Percentiles rank a stretch among this genome's conserved stretches.
These are phyloP conservation scores for Suillus bovinus DNA, from an alignment of 768 basidiomycete genomes.

Conservation along the genomic window DNA sequence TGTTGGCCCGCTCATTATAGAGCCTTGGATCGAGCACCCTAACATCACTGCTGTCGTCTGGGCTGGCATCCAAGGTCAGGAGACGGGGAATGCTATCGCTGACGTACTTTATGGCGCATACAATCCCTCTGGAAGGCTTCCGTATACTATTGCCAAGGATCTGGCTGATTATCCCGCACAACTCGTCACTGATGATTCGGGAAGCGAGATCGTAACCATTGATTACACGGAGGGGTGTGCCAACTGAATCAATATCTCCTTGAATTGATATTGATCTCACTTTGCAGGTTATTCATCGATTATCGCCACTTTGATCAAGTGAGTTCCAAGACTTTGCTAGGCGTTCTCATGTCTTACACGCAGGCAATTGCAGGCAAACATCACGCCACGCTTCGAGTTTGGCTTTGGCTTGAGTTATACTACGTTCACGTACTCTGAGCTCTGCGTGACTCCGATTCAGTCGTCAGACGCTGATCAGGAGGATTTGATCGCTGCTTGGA, in stretches of 20 bases:
- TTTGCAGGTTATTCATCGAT: conserved; percentile 55
- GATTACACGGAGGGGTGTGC: conserved; percentile 58
- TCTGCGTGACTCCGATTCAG: conserved; percentile 39
- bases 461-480: conserved; percentile 23
- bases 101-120: conserved; percentile 71
- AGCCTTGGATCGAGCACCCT: conserved; percentile 71
- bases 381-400: conserved; percentile 61
- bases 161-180: conserved; percentile 58
- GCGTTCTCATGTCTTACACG: not conserved
- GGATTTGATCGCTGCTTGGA: conserved; percentile 47
- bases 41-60: conserved; percentile 76
- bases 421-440: conserved; percentile 38
- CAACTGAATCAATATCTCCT: not conserved
- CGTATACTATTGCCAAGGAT: conserved; percentile 73
- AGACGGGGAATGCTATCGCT: conserved; percentile 67
- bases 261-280: conserved; percentile 6
- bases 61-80: conserved; percentile 69
- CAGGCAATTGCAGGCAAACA: conserved; percentile 48
- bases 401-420: conserved; percentile 46
- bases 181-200: conserved; percentile 39
- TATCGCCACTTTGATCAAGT: conserved; percentile 65
- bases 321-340: conserved; percentile 19
- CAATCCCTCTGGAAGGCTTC: conserved; percentile 69
- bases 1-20: conserved; percentile 60
- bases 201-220: conserved; percentile 45